Evolutionary conservation across 192 early-diverging fungal species (phyloP).

Genomic region (Chytriomyces sp.): DNA sequence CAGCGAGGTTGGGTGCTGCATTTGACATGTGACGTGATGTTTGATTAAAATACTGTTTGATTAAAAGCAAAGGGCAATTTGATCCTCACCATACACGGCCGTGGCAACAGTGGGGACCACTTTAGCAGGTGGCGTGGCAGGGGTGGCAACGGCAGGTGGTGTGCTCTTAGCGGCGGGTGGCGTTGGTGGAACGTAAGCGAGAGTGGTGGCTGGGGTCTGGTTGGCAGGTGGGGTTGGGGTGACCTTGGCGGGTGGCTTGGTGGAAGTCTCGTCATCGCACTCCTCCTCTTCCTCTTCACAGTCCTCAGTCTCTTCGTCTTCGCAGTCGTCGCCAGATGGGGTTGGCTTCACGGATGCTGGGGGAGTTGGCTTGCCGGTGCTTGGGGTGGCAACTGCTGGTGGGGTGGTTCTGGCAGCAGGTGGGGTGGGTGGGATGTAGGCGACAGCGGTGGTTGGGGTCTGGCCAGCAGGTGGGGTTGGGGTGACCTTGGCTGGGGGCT

Average conservation of each 20-base stretch:
- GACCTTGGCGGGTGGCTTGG: slow-evolving; percentile 61
- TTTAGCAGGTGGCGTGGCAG: too few relatives aligned
- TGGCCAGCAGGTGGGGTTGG: slow-evolving; percentile 47
- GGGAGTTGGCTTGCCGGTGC: too few relatives aligned
- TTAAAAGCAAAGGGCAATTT: too few relatives aligned
- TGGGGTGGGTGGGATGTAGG: background rate
- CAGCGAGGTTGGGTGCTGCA: too few relatives aligned
- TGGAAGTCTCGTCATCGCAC: background rate
- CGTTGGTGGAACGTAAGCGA: too few relatives aligned
- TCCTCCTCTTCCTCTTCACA: background rate
- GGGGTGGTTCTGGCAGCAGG: background rate
- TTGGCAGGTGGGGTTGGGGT: slow-evolving; percentile 52
- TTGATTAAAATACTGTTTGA: too few relatives aligned
- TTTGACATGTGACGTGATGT: too few relatives aligned
- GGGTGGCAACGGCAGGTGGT: too few relatives aligned
- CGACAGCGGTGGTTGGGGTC: background rate
- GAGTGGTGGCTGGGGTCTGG: background rate
- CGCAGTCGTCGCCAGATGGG: background rate
- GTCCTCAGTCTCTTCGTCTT: background rate
- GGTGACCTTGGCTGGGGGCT: slow-evolving; percentile 61
- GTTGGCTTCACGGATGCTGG: too few relatives aligned
- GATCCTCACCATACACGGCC: too few relatives aligned
- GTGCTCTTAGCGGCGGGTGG: too few relatives aligned
- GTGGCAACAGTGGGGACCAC: too few relatives aligned
- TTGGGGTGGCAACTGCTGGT: background rate